Base-by-base conservation (phyloP, 1,284 basidiomycete species). In the Vanrija humicola region DNA sequence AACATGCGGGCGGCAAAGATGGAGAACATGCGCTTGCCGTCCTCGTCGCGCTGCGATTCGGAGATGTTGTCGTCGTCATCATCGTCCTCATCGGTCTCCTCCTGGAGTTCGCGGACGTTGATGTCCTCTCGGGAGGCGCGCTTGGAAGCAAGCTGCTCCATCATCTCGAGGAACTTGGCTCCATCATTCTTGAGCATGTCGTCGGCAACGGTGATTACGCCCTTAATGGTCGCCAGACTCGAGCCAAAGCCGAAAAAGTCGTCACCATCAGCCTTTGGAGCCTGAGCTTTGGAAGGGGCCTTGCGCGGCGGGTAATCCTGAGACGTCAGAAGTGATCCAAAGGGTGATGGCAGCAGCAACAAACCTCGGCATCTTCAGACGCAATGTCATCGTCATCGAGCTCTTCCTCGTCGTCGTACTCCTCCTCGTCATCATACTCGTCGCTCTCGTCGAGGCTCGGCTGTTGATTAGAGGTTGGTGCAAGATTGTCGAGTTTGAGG, bases 1-100 rank as follows among this genome's bases (percentile, higher is more conserved):
- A 98, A 98, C 92, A 98, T 96, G 54, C 96, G 86, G 40, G 95
- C 95, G n/a, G 95, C 95, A 73, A 98, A 98, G 77, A 98, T 97
- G 64, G 93, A 93, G 81, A 98, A 98, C 95, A 98, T 98, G 52
- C 91, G 86, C 76, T 94, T 91, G 66, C 95, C 95, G 78, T 98
- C 95, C 77, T 97, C 93, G 86, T 94, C 91, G 77, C 95, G 92
- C 79, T 98, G 90, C 48, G 79, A 78, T 56, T 82, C 81, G 28
- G 81, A 80, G 43, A 81, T 47, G 42, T 67, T 56, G 28, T 59
- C 54, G 28, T 52, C 26, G 23, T 50, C 38, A 16, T 49, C 57
- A 61, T 80, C 83, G 16, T 82, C 82, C 9, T 82, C 82, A 23
- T 80, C 77, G 16, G 80, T 81, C 54, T 81, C 81, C 64, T 84